A percentile compares a stretch with the other conserved stretches of the same genome.
These are phyloP conservation scores for Crithidia sp. DNA, from an alignment of 208 protist genomes.

Conservation along the genomic window DNA sequence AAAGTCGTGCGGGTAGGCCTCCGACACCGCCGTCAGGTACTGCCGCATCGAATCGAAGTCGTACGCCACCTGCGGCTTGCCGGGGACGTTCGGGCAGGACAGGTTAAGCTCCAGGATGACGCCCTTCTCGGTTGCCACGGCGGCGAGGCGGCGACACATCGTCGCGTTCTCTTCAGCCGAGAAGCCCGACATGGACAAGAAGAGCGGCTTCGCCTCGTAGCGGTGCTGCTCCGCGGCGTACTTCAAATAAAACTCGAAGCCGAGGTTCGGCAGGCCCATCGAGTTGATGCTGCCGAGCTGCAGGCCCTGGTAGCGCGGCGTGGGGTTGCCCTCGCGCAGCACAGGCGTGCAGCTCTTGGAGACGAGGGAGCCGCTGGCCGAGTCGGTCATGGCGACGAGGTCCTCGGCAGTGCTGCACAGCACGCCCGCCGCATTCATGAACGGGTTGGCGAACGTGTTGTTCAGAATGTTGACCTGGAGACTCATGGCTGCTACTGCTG, in stretches of 20 bases:
- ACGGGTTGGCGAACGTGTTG: constrained; percentile 76
- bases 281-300: constrained; percentile 90
- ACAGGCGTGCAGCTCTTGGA: constrained; percentile 86
- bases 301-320: constrained; percentile 73
- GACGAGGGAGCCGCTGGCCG: constrained; percentile 70
- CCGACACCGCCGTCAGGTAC: constrained; percentile 69
- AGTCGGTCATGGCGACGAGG: constrained; percentile 59
- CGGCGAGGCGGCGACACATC: constrained; percentile 64
- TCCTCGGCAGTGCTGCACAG: constrained; percentile 76
- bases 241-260: constrained; percentile 82
- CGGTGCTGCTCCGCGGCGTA: constrained; percentile 63
- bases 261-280: constrained; percentile 88
- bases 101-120: constrained; percentile 88
- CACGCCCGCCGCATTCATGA: constrained; percentile 91
- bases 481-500: constrained; percentile 47
- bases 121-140: constrained; percentile 61
- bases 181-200: constrained; percentile 86
- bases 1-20: constrained; percentile 73
- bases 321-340: constrained; percentile 78
- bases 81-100: constrained; percentile 90
- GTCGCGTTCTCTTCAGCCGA: constrained; percentile 75
- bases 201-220: constrained; percentile 78
- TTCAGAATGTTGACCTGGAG: constrained; percentile 67
- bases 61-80: constrained; percentile 90
- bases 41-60: constrained; percentile 80